Conservation (phyloP, 2,329 filamentous ascomycete species). For the Fusarium lyarnte region DNA sequence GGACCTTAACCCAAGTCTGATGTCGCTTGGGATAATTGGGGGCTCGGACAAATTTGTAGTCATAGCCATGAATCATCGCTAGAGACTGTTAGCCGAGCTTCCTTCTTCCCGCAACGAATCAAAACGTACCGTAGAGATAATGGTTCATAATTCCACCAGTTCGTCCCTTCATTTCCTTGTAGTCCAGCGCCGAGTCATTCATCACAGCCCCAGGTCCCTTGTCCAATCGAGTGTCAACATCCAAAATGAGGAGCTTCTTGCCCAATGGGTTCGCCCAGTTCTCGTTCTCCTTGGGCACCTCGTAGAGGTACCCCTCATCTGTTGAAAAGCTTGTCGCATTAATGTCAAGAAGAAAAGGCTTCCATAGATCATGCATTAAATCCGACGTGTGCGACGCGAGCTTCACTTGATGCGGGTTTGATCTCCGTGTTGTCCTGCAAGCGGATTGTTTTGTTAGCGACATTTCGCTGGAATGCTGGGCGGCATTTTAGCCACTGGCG, state of each 20-base stretch:
- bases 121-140: conserved; percentile 32
- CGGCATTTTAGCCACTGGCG: neutral
- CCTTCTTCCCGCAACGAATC: neutral
- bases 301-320: conserved; percentile 29
- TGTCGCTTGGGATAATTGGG: conserved; percentile 52
- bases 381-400: conserved; percentile 6
- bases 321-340: neutral
- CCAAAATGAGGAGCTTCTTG: conserved; percentile 38
- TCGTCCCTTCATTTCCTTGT: conserved; percentile 28
- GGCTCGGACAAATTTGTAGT: conserved; percentile 58
- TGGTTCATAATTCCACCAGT: conserved; percentile 36
- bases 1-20: conserved; percentile 58
- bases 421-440: neutral
- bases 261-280: conserved; percentile 21
- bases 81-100: neutral
- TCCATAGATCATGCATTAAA: conserved; percentile 23
- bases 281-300: conserved; percentile 1
- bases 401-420: neutral
- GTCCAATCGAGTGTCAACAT: conserved; percentile 31
- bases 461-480: neutral
- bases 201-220: conserved; percentile 25
- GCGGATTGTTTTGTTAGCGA: neutral
- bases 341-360: conserved; percentile 29
- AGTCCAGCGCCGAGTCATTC: conserved; percentile 12
- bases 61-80: conserved; percentile 57